Base-by-base conservation (phyloP, 2,329 filamentous ascomycete species). In the Trichoderma asperellum region DNA sequence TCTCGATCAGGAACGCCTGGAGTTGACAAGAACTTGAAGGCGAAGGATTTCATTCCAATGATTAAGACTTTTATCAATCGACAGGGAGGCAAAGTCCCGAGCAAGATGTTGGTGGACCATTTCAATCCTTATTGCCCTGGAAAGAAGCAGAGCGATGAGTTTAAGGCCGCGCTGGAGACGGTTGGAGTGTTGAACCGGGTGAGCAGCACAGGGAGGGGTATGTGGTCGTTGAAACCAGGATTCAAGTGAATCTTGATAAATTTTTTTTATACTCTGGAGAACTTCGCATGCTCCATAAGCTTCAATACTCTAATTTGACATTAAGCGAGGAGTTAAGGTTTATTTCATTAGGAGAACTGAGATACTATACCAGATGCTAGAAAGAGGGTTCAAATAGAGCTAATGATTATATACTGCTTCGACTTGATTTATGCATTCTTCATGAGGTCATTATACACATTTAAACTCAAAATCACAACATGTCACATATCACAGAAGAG, bases 31-130 rank as follows among this genome's bases (percentile, higher is more conserved):
- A 82, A 78, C 53, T 75, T 87, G 40, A 80, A 81, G 64, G 84
- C 85, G 0, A 87, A 85, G 70, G 89, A 93, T 70, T 93, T 93
- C 74, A 84, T 88, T 73, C 84, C 83, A 60, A 84, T 92, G 83
- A 96, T 97, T 68, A 89, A 90, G 49, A 87, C 91, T 53, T 98
- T 94, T 74, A 89, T 98, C 72, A 85, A 86, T 56, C 85, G 88
- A 29, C 93, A 96, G 68, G 92, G 92, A 11, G 94, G 94, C 4
- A 86, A 88, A 40, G 92, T 92, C 6, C 89, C 92, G 5, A 94
- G 92, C 53, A 93, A 96, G 81, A 90, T 93, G 84, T 81, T 97
- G 56, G 91, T 97, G 29, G 92, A 97, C 75, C 93, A 97, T 76
- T 98, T 97, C 79, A 93, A 94, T 79, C 88, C 88, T 16, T 92